Base-by-base conservation (phyloP, 1,284 basidiomycete species). In the Trametes pubescens region DNA sequence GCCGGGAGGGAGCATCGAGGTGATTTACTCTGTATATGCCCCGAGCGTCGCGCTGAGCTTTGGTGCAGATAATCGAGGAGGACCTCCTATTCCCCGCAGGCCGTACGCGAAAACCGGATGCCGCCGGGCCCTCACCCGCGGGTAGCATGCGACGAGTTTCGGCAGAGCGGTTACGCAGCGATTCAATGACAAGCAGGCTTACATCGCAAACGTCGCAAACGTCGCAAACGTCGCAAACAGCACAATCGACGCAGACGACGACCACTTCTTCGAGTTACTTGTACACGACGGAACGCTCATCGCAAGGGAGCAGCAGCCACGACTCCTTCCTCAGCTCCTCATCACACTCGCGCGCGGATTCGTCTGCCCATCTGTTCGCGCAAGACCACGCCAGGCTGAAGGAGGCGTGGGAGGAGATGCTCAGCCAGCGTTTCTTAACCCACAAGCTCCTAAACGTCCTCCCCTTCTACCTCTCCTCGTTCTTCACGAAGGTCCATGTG, bases 391-490 rank as follows among this genome's bases (percentile, higher is more conserved):
- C 83, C 16, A 81, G 81, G 64, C 79, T 92, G 37, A 82, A 83
- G 71, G 76, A 79, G 5, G 84, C 89, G 5, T 92, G 91, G 88
- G 84, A 87, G 55, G 81, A 83, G 47, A 90, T 92, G 89, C 81
- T 92, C 35, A 76, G 81, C 47, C 77, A 75, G 24, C 80, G 86
- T 26, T 90, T 89, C 70, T 78, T 92, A 44, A 78, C 86, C 0
- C 75, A 83, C 10, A 84, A 83, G 43, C 74, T 86, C 9, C 77
- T 86, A 53, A 83, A 86, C 21, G 82, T 91, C 57, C 79, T 92
- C 57, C 89, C 89, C 0, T 88, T 91, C 68, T 89, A 91, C 70
- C 80, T 92, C 44, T 84, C 84, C 0, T 81, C 83, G 37, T 80
- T 82, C 53, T 92, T 92, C 67, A 71, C 75, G 8, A 82, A 85